Base-by-base conservation (phyloP, 495 filamentous ascomycete species). In the Trichoderma asperelloides region DNA sequence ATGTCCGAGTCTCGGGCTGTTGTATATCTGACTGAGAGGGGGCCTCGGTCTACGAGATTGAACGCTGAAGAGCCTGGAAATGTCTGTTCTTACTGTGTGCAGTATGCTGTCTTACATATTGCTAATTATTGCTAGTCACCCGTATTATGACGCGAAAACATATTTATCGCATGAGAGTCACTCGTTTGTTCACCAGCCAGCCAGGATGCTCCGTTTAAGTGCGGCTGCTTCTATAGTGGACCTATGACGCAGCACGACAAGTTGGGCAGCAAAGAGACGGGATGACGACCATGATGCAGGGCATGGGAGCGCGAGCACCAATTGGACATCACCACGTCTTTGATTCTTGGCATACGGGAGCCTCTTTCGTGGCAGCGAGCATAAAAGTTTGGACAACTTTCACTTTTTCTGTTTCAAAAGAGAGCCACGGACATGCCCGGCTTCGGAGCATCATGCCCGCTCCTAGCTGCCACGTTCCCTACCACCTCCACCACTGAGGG, bases 251-350 rank as follows among this genome's bases (percentile, higher is more conserved):
- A 12, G 55, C 16, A 25, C 55, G 12, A 60, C 27, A 30, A 25
- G 55, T 60, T 60, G 55, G 55, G 55, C 55, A 60, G 55, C 55
- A 60, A 60, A 60, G 2, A 25, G 55, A 27, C 55, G 28, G 16
- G 28, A 60, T 51, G 55, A 30, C 25, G 55, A 30, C 55, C 4
- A 25, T 9, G 16, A 30, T 60, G 55, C 55, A 30, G 55, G 25
- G 12, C 55, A 60, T 30, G 55, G 55, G 25, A 30, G 12, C 9
- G 16, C 55, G 4, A 25, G 55, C 55, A 60, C 55, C 55, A 60
- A 60, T 60, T 60, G 55, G 27, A 60, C 55, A 2, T 60, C 55
- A 60, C 55, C 55, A 60, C 55, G 55, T 60, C 55, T 60, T 37
- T 30, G 55, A 60, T 13, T 2, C 25, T 18, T 6, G n/a, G 55